Conservation (phyloP, 2,329 filamentous ascomycete species). For the Cladophialophora chaetospira region DNA sequence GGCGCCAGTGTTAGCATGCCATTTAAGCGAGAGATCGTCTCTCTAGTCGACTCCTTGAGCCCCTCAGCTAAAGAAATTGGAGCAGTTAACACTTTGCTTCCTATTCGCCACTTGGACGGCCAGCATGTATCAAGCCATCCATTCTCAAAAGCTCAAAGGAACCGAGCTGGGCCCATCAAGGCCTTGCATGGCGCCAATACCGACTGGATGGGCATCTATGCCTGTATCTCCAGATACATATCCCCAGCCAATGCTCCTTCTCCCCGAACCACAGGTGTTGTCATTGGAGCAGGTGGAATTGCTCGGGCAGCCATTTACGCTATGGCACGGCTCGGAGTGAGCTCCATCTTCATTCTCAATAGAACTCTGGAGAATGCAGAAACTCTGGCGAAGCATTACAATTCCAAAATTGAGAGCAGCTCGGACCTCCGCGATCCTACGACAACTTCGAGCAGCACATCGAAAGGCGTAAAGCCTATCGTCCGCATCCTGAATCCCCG, state of each 20-base stretch:
- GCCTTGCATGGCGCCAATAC: conserved; percentile 72
- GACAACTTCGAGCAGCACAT: background rate
- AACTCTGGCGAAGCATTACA: conserved; percentile 28
- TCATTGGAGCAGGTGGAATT: conserved; percentile 63
- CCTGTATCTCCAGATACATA: conserved; percentile 61
- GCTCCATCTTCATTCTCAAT: conserved; percentile 73
- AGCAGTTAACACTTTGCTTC: conserved; percentile 47
- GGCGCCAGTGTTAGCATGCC: conserved; percentile 46
- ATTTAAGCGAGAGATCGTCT: conserved; percentile 43
- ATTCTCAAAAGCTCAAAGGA: background rate
- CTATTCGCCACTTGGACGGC: conserved; percentile 11
- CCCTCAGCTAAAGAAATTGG: conserved; percentile 46
- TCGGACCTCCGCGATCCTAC: no score
- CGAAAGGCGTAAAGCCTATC: background rate
- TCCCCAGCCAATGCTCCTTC: conserved; percentile 67
- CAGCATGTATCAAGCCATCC: no score
- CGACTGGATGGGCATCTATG: conserved; percentile 77
- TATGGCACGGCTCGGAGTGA: conserved; percentile 70
- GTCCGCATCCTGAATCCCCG: background rate
- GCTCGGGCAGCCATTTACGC: conserved; percentile 46
- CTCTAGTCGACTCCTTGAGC: conserved; percentile 42
- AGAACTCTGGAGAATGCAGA: conserved; percentile 66
- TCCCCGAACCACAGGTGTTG: conserved; percentile 55
- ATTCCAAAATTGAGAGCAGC: no score
- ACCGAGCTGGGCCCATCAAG: background rate